phyloP scores from a whole-genome alignment of 768 basidiomycete genomes.

The Phylloporus sp. region DNA sequence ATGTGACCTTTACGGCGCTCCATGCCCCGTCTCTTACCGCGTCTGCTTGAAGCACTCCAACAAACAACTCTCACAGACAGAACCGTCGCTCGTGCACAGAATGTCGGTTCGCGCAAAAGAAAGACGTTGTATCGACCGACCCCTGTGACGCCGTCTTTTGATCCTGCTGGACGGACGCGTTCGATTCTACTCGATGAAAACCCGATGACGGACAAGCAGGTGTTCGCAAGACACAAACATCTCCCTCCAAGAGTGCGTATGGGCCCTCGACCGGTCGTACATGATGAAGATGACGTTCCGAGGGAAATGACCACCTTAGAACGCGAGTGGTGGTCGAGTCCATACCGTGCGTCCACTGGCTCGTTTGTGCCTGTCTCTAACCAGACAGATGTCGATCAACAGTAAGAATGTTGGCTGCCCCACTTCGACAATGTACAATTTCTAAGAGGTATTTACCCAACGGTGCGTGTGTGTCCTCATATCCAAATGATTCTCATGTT shows the following conservation, averaged over 20 bases:
- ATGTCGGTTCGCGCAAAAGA: conserved; percentile 19
- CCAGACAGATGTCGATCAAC: not conserved
- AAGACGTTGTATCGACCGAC: conserved; percentile 34
- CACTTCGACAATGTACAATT: conserved; percentile 52
- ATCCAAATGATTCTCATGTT: conserved; percentile 1
- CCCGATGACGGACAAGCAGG: conserved; percentile 48
- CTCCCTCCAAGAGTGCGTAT: conserved; percentile 47
- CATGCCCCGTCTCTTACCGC: conserved; percentile 73
- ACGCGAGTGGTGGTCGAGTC: conserved; percentile 66
- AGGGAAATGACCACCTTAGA: conserved; percentile 63
- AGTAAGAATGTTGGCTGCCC: conserved; percentile 74
- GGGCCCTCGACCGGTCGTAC: conserved; percentile 22
- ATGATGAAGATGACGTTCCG: conserved; percentile 34
- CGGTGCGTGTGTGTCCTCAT: conserved; percentile 37
- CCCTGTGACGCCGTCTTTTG: conserved; percentile 40
- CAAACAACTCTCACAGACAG: conserved; percentile 19
- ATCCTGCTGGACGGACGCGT: conserved; percentile 38
- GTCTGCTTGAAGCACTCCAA: conserved; percentile 46
- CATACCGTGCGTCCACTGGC: conserved; percentile 53
- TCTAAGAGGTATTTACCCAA: conserved; percentile 52
- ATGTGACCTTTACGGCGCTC: conserved; percentile 16
- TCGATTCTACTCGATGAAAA: conserved; percentile 66
- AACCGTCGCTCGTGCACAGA: conserved; percentile 1
- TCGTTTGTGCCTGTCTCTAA: not conserved
- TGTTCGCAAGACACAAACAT: conserved; percentile 54